Evolutionary conservation across 805 yeast genomes (phyloP).

Genomic region (Starmerella vitae): DNA sequence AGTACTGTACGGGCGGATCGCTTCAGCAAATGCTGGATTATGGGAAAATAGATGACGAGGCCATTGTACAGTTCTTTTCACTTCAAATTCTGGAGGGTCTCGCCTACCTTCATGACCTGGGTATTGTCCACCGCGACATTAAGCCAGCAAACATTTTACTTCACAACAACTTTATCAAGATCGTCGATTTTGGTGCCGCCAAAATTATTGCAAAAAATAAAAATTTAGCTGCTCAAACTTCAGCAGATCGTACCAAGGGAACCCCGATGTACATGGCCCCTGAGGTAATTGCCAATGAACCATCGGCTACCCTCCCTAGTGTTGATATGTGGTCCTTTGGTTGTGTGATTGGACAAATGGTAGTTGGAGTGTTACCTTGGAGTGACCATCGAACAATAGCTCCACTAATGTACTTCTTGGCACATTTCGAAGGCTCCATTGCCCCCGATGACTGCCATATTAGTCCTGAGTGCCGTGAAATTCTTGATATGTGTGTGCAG

Average conservation of each 20-base stretch:
- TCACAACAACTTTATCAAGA: constrained; percentile 88
- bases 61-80: constrained; percentile 79
- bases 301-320: constrained; percentile 36
- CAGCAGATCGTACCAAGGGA: constrained; percentile 46
- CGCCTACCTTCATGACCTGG: constrained; percentile 85
- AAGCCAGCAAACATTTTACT: constrained; percentile 87
- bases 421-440: constrained; percentile 84
- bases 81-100: constrained; percentile 89
- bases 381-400: constrained; percentile 89
- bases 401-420: constrained; percentile 97
- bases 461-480: constrained; percentile 55
- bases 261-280: constrained; percentile 99
- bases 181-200: constrained; percentile 97
- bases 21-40: constrained; percentile 70
- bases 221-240: constrained; percentile 23
- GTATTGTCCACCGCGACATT: constrained; percentile 92
- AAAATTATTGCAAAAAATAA: constrained; percentile 45
- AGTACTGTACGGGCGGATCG: constrained; percentile 92
- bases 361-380: constrained; percentile 95
- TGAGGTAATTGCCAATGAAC: constrained; percentile 74
- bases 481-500: constrained; percentile 62
- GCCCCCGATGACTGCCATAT: constrained; percentile 69
- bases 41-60: constrained; percentile 91
- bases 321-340: constrained; percentile 95
- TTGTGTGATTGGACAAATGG: constrained; percentile 92